Evolutionary conservation across 306 rosid genomes (phyloP).

Genomic region (Casuarina cunninghamiana): DNA sequence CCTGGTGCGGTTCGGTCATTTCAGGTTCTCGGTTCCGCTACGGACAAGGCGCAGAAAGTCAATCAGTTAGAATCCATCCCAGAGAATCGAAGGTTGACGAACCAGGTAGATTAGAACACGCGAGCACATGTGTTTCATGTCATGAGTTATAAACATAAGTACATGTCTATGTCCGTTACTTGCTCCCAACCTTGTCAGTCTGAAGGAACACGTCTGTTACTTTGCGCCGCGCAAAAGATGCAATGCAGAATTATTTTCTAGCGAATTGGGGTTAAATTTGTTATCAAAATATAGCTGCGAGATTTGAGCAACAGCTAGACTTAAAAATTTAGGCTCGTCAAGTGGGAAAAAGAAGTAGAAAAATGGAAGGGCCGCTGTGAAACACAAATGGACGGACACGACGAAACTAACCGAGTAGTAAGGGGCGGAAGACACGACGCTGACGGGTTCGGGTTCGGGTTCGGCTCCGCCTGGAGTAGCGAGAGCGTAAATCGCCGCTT

Average conservation of each 20-base stretch:
- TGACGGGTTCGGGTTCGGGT: conserved; percentile 46
- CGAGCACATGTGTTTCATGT: conserved; percentile 52
- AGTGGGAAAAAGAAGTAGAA: too few relatives aligned
- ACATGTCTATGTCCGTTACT: conserved; percentile 37
- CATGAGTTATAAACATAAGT: conserved; percentile 12
- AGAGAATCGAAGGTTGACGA: conserved; percentile 7
- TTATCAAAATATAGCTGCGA: not conserved
- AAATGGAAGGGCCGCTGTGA: too few relatives aligned
- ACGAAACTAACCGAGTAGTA: conserved; percentile 60
- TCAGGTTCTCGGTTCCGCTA: not conserved
- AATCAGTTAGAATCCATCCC: not conserved
- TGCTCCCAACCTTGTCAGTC: conserved; percentile 30
- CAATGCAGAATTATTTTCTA: not conserved
- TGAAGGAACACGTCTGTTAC: conserved; percentile 42
- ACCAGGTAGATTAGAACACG: conserved; percentile 6
- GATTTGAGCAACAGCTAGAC: too few relatives aligned
- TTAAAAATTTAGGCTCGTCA: too few relatives aligned
- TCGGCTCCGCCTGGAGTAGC: conserved; percentile 30
- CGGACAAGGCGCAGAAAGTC: not conserved
- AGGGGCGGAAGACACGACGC: conserved; percentile 70
- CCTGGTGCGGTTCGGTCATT: not conserved
- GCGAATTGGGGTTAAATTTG: not conserved
- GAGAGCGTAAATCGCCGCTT: conserved; percentile 66
- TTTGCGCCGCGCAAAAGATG: conserved; percentile 17
- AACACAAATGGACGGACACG: too few relatives aligned